Percentiles rank a stretch among this genome's conserved stretches.
phyloP scores from a whole-genome alignment of 495 filamentous ascomycete species.

The Neurospora pannonica region DNA sequence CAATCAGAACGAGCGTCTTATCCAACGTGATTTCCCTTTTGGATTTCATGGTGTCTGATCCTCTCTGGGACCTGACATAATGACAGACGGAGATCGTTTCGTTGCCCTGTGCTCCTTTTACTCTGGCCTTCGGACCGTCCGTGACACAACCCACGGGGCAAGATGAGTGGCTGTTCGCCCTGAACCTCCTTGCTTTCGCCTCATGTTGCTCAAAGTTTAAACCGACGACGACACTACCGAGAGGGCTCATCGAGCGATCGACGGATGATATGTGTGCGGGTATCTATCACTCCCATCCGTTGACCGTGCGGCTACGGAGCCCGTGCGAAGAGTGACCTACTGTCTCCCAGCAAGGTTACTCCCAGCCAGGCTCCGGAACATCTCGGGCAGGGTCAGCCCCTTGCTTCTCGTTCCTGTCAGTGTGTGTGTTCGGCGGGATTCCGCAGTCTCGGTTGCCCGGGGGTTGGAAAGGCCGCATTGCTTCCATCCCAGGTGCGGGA shows the following conservation, averaged over 20 bases:
- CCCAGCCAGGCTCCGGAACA: not conserved
- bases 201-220: not conserved
- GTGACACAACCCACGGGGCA: not conserved
- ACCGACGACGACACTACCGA: not conserved
- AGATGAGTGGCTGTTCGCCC: not conserved
- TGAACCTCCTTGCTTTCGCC: not conserved
- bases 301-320: not conserved
- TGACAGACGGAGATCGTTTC: not conserved
- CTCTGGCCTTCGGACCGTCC: not conserved
- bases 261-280: not conserved
- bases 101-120: not conserved
- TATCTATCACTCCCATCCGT: not conserved
- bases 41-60: not conserved
- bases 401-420: not conserved
- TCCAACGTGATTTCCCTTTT: not conserved
- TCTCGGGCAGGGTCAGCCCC: not conserved
- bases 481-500: not conserved
- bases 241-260: not conserved
- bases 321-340: not conserved
- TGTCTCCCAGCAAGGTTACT: not conserved
- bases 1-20: not conserved
- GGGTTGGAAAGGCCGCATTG: not conserved
- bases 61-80: not conserved
- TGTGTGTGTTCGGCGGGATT: not conserved
- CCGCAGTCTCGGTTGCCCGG: not conserved